Evolutionary conservation across 352 stramenopile species (phyloP).

Genomic region (Peronospora farinosa): DNA sequence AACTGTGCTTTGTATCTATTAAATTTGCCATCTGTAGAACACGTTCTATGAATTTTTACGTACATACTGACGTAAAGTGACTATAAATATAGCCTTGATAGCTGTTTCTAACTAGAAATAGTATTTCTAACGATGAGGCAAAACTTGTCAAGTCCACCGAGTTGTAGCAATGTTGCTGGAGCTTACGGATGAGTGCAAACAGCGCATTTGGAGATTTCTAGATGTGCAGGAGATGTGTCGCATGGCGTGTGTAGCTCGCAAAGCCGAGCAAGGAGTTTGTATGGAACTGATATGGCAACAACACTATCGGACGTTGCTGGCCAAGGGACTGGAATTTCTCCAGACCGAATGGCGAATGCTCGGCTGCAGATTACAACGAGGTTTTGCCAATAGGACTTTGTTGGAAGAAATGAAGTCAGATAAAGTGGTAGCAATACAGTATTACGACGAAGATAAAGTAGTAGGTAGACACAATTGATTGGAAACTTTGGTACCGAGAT

Average conservation of each 20-base stretch:
- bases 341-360: constrained; percentile 19
- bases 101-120: too few species aligned
- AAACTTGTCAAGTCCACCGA: too few species aligned
- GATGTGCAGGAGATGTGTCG: constrained; percentile 49
- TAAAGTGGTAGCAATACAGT: too few species aligned
- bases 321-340: constrained; percentile 19
- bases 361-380: constrained; percentile 22
- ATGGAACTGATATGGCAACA: constrained; percentile 35
- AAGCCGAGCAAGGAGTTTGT: constrained; percentile 31
- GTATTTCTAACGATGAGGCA: too few species aligned
- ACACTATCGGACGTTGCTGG: constrained; percentile 27
- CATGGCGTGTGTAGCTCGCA: constrained; percentile 30
- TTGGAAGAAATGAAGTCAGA: constrained; percentile 7
- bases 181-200: constrained; percentile 60
- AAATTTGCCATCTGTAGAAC: too few species aligned
- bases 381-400: constrained; percentile 32
- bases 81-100: too few species aligned
- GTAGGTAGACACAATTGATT: constrained; percentile 28
- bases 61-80: too few species aligned
- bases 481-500: constrained; percentile 50
- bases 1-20: too few species aligned
- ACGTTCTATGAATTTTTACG: too few species aligned
- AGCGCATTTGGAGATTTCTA: constrained; percentile 49
- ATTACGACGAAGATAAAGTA: background rate
- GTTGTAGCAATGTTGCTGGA: constrained; percentile 30